Conservation (phyloP, 2,329 filamentous ascomycete species). For the Fonsecaea pugnacius region DNA sequence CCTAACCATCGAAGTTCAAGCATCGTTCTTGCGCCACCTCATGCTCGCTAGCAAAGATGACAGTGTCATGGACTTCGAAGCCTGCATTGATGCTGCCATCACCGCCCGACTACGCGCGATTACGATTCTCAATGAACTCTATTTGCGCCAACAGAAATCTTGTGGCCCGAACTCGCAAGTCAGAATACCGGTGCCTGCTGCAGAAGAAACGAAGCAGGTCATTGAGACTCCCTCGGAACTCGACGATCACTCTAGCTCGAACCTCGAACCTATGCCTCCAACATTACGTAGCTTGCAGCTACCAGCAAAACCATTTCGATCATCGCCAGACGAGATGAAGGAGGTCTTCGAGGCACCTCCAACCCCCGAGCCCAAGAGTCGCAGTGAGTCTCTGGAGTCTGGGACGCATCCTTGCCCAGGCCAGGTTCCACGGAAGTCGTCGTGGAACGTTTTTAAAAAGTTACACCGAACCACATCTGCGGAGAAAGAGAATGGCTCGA, state of each 20-base stretch:
- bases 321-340: constrained; percentile 8
- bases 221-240: background rate
- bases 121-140: constrained; percentile 29
- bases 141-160: constrained; percentile 27
- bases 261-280: constrained; percentile 1
- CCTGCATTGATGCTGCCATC: constrained; percentile 27
- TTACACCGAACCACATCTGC: constrained; percentile 17
- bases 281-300: background rate
- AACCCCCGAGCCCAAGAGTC: background rate
- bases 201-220: background rate
- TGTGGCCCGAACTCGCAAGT: constrained; percentile 10
- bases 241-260: background rate
- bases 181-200: background rate
- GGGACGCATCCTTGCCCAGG: constrained; percentile 10
- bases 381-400: constrained; percentile 12
- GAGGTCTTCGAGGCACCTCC: constrained; percentile 2
- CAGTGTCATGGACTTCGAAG: constrained; percentile 23
- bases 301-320: background rate
- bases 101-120: constrained; percentile 24
- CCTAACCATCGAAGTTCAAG: constrained; percentile 30
- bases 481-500: constrained; percentile 10
- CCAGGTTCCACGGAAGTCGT: constrained; percentile 20
- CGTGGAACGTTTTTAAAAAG: constrained; percentile 26
- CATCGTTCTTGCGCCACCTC: constrained; percentile 22
- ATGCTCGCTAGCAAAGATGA: constrained; percentile 23